Percentiles rank a stretch among this genome's conserved stretches.
Evolutionary conservation across 495 filamentous ascomycete genomes (phyloP).

Genomic region (Lasiosphaeris hirsuta): DNA sequence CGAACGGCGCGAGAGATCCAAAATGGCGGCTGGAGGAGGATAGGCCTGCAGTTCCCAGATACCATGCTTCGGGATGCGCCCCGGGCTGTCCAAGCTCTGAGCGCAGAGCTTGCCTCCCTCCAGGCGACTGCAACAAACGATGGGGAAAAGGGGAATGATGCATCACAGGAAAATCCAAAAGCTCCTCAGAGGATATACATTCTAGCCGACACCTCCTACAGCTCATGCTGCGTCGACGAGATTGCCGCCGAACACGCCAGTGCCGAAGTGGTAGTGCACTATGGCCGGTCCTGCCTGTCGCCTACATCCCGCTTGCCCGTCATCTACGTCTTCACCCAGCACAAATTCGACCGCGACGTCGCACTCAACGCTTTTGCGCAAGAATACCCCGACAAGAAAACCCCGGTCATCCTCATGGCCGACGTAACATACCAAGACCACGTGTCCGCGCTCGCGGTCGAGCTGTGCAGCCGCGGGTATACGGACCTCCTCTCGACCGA

Average conservation of each 20-base stretch:
- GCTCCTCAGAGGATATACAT: conserved; percentile 63
- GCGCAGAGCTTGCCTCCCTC: conserved; percentile 47
- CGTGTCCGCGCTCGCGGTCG: conserved; percentile 49
- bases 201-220: conserved; percentile 93
- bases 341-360: conserved; percentile 55
- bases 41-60: conserved; percentile 95
- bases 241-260: conserved; percentile 92
- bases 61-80: conserved; percentile 83
- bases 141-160: background rate
- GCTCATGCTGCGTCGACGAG: conserved; percentile 95
- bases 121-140: background rate
- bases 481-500: conserved; percentile 63
- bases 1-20: conserved; percentile 74
- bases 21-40: conserved; percentile 63
- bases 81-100: conserved; percentile 68
- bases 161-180: background rate
- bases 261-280: conserved; percentile 91
- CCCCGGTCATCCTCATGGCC: conserved; percentile 78
- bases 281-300: conserved; percentile 86
- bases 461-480: conserved; percentile 61
- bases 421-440: conserved; percentile 83
- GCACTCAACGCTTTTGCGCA: conserved; percentile 61
- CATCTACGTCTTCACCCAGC: conserved; percentile 84
- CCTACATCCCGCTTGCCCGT: conserved; percentile 87
- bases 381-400: conserved; percentile 59